These are phyloP conservation scores for Diplodia sapinea DNA, from an alignment of 2,329 filamentous ascomycete genomes.

Conservation along the genomic window DNA sequence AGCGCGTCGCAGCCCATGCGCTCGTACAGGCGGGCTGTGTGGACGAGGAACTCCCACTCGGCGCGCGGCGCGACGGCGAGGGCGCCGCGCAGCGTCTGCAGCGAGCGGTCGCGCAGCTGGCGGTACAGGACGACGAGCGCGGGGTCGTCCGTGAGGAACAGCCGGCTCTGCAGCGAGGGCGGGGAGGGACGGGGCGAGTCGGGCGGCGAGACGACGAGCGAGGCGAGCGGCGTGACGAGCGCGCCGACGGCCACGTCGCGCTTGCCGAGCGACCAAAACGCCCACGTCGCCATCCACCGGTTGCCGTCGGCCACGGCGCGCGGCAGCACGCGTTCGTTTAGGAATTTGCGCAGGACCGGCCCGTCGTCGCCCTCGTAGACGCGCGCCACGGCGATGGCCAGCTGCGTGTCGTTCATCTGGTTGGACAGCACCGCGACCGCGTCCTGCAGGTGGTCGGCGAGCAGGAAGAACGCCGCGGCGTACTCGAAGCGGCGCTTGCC, in stretches of 20 bases:
- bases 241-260: constrained; percentile 83
- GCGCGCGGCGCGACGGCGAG: constrained; percentile 77
- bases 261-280: constrained; percentile 86
- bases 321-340: constrained; percentile 79
- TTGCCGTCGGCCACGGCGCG: constrained; percentile 82
- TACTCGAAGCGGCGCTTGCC: constrained; percentile 93
- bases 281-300: constrained; percentile 93
- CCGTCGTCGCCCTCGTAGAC: constrained; percentile 88
- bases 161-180: constrained; percentile 72
- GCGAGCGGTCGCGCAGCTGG: constrained; percentile 78
- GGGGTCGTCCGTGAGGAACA: constrained; percentile 89
- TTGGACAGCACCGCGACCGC: constrained; percentile 86
- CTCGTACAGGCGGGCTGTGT: constrained; percentile 82
- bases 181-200: constrained; percentile 52
- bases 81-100: constrained; percentile 85
- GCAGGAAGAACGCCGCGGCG: constrained; percentile 91
- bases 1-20: constrained; percentile 93
- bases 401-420: constrained; percentile 85
- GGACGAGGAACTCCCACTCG: constrained; percentile 88
- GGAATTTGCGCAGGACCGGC: constrained; percentile 71
- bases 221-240: constrained; percentile 78
- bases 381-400: constrained; percentile 85
- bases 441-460: constrained; percentile 83
- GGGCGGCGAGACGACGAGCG: constrained; percentile 72
- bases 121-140: constrained; percentile 86